These are phyloP conservation scores for Flaveria trinervia DNA, from an alignment of 129 eudicot genomes.

Conservation along the genomic window DNA sequence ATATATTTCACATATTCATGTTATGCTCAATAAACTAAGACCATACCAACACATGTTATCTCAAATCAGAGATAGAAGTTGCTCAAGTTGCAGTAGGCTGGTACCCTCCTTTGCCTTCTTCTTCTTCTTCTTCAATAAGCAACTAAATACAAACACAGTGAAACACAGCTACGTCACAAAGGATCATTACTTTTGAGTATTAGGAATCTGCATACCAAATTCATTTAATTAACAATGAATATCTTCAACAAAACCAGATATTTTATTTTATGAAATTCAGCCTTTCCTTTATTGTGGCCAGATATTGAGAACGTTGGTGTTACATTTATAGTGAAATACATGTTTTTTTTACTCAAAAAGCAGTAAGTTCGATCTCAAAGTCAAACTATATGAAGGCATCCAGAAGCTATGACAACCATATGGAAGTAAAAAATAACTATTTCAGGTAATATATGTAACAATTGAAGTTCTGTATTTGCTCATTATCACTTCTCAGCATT, in stretches of 20 bases:
- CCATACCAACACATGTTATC: neutral
- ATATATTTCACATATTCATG: constrained; percentile 12
- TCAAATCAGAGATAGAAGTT: constrained; percentile 5
- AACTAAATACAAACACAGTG: constrained; percentile 34
- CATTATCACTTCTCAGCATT: neutral
- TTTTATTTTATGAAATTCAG: too few relatives aligned
- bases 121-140: constrained; percentile 11
- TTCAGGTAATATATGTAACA: neutral
- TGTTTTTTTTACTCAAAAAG: neutral
- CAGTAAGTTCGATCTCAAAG: constrained; percentile 6
- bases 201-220: constrained; percentile 33
- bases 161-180: constrained; percentile 32
- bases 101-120: constrained; percentile 27
- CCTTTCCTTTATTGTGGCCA: neutral
- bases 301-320: constrained; percentile 1
- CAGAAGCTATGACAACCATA: neutral
- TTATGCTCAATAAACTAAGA: neutral
- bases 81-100: constrained; percentile 25
- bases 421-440: too few relatives aligned
- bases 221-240: neutral
- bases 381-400: neutral
- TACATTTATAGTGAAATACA: neutral
- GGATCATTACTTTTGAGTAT: constrained; percentile 5
- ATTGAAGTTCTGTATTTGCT: neutral
- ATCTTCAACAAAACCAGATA: neutral